A percentile compares a stretch with the other conserved stretches of the same genome.
phyloP scores from a whole-genome alignment of 2,329 filamentous ascomycete genomes.

The Xylaria sp. region DNA sequence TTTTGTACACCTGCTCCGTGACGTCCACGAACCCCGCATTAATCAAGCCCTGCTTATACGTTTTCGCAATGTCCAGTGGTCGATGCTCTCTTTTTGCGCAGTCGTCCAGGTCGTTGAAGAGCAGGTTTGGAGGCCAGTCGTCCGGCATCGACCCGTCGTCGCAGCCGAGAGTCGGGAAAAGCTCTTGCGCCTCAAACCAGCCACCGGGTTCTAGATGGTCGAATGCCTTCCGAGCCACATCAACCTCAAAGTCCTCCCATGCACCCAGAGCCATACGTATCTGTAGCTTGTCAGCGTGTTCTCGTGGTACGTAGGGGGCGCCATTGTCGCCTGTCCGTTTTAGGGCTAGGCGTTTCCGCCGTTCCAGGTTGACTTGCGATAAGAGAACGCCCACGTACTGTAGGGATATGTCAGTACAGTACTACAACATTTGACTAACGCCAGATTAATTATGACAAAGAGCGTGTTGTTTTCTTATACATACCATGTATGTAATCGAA shows the following conservation, averaged over 20 bases:
- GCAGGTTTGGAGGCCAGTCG: conserved; percentile 47
- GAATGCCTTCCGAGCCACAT: conserved; percentile 59
- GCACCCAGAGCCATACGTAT: conserved; percentile 56
- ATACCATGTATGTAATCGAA: conserved; percentile 59
- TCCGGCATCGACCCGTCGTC: conserved; percentile 53
- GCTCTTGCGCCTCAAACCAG: conserved; percentile 61
- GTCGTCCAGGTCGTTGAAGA: conserved; percentile 48
- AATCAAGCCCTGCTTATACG: conserved; percentile 46
- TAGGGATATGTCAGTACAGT: neutral
- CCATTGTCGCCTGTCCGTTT: neutral
- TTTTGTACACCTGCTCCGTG: conserved; percentile 52
- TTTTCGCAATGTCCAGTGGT: conserved; percentile 44
- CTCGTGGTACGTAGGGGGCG: neutral
- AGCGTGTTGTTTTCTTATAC: neutral
- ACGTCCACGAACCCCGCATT: conserved; percentile 62
- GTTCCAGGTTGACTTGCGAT: neutral
- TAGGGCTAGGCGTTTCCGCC: neutral
- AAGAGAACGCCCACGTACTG: neutral
- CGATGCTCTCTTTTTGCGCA: conserved; percentile 48
- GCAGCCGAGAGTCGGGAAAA: conserved; percentile 45
- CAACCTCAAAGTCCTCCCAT: conserved; percentile 54
- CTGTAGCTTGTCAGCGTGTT: conserved; percentile 4
- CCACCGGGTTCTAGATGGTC: conserved; percentile 56
- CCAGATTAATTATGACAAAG: neutral
- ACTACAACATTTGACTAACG: neutral